Evolutionary conservation across 345 rosid genomes (phyloP).

Genomic region (Lenwebbia sp.): DNA sequence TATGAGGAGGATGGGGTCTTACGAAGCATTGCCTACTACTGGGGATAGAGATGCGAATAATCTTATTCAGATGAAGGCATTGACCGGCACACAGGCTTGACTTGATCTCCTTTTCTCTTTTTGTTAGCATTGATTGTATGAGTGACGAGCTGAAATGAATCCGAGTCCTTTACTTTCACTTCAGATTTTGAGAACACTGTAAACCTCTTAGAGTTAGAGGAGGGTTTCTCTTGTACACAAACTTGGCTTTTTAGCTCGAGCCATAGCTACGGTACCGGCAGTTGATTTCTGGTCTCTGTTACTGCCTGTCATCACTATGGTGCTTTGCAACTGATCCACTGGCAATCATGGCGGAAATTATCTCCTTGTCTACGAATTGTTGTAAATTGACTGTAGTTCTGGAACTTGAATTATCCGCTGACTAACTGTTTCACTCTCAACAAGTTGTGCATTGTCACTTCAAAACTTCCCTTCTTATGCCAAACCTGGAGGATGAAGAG

Average conservation of each 20-base stretch:
- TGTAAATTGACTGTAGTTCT: neutral
- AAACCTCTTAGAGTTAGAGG: neutral
- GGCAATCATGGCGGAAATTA: neutral
- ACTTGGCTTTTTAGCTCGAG: neutral
- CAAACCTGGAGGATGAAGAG: neutral
- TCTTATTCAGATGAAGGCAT: constrained; percentile 78
- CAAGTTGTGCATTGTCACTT: neutral
- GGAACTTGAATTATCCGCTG: neutral
- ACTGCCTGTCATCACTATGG: neutral
- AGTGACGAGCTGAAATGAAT: neutral
- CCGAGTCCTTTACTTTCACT: neutral
- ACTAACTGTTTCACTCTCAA: neutral
- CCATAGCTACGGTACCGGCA: neutral
- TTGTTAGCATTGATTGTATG: neutral
- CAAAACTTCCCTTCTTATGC: neutral
- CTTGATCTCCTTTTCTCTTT: neutral
- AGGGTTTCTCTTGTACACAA: neutral
- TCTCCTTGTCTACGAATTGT: neutral
- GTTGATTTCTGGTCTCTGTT: neutral
- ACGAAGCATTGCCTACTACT: constrained; percentile 61
- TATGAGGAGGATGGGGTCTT: constrained; percentile 50
- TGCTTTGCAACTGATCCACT: neutral
- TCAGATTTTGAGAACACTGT: neutral
- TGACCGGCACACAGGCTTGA: constrained; percentile 79
- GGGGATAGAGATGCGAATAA: constrained; percentile 18